These are phyloP conservation scores for Melanopsichium pennsylvanicum DNA, from an alignment of 1,284 basidiomycete species.

Conservation along the genomic window DNA sequence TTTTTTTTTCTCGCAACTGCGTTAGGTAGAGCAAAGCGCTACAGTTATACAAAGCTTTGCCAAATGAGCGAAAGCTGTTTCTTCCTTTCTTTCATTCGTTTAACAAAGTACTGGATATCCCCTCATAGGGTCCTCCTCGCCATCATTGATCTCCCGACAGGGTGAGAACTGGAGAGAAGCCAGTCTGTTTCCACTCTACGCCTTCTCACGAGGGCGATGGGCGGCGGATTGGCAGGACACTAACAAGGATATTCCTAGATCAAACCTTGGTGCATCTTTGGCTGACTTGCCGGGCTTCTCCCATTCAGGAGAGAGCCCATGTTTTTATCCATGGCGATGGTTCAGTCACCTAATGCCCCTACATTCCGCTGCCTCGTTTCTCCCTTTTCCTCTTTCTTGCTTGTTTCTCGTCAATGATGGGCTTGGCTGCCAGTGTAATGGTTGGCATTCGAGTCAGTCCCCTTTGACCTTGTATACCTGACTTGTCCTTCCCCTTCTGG, in stretches of 20 bases:
- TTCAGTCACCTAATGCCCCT: constrained; percentile 52
- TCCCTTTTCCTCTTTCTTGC: neutral
- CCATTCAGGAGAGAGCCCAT: constrained; percentile 1
- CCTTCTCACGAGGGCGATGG: constrained; percentile 31
- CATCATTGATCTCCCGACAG: constrained; percentile 43
- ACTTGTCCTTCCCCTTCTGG: no score
- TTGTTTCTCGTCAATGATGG: no score
- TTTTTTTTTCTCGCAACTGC: neutral
- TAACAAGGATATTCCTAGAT: constrained; percentile 51
- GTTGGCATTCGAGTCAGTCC: no score
- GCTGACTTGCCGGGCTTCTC: constrained; percentile 45
- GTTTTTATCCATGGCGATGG: constrained; percentile 41
- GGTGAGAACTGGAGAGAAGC: constrained; percentile 51
- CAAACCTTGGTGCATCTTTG: constrained; percentile 51
- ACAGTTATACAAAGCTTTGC: neutral
- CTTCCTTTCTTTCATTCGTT: constrained; percentile 48
- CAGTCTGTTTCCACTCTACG: constrained; percentile 17
- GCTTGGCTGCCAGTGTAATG: no score
- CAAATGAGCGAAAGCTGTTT: neutral
- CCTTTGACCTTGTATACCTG: no score
- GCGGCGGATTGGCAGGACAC: constrained; percentile 27
- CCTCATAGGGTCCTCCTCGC: constrained; percentile 53
- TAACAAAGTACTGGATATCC: constrained; percentile 52
- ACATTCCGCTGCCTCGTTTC: no score
- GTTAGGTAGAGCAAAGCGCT: neutral